These are phyloP conservation scores for Musa balbisiana DNA, from an alignment of 202 grass and related monocot genomes.

Conservation along the genomic window DNA sequence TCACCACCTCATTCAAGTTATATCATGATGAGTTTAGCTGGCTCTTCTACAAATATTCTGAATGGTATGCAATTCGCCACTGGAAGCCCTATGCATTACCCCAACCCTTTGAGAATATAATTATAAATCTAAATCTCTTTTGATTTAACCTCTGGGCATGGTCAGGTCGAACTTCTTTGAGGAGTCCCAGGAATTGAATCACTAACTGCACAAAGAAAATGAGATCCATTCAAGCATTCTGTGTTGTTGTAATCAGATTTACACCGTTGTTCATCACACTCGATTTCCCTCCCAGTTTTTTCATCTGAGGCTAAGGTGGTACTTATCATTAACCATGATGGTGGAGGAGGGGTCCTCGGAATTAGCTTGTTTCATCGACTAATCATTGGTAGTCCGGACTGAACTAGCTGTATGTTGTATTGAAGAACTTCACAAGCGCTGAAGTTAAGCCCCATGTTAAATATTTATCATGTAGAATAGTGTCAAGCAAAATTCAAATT, in stretches of 20 bases:
- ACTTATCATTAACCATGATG: too few relatives aligned
- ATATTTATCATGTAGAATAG: too few relatives aligned
- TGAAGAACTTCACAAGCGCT: neutral
- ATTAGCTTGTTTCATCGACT: neutral
- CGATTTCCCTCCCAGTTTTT: too few relatives aligned
- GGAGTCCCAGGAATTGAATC: neutral
- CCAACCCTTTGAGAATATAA: neutral
- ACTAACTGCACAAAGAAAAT: too few relatives aligned
- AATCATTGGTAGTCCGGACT: neutral
- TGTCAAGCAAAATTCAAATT: too few relatives aligned
- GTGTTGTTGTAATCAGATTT: too few relatives aligned
- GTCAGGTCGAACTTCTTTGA: neutral
- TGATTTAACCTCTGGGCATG: neutral
- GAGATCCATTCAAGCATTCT: too few relatives aligned
- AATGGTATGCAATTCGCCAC: neutral
- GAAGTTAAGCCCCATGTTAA: too few relatives aligned
- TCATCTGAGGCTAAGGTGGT: too few relatives aligned
- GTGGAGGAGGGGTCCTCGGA: neutral
- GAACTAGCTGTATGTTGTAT: neutral
- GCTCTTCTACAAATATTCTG: neutral
- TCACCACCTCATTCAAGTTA: neutral
- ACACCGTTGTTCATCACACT: too few relatives aligned
- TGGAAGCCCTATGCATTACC: slow-evolving; percentile 8
- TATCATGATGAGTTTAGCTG: neutral
- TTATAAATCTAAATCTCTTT: neutral